Evolutionary conservation across 768 basidiomycete genomes (phyloP).

Genomic region (Phylloporus rhodoxanthus): DNA sequence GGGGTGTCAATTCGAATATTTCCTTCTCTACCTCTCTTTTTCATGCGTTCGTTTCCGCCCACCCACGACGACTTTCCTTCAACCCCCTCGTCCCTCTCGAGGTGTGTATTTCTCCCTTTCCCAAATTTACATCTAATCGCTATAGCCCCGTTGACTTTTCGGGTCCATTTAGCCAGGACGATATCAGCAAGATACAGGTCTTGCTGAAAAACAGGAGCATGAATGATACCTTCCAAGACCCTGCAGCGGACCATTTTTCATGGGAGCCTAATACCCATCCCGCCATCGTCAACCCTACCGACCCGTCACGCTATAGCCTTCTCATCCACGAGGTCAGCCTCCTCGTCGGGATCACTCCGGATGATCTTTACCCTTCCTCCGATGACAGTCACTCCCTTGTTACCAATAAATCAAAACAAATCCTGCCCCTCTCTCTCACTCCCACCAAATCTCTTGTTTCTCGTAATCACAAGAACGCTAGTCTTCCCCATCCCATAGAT

Average conservation of each 20-base stretch:
- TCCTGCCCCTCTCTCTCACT: slow-evolving; percentile 13
- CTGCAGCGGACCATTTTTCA: slow-evolving; percentile 7
- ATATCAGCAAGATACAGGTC: slow-evolving; percentile 10
- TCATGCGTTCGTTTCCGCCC: slow-evolving; percentile 5
- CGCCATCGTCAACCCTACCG: not conserved
- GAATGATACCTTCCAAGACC: not conserved
- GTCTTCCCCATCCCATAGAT: not conserved
- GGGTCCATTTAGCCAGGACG: not conserved
- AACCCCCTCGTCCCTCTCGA: slow-evolving; percentile 22
- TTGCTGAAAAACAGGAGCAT: slow-evolving; percentile 13
- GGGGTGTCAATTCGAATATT: not conserved
- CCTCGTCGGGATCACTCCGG: slow-evolving; percentile 26
- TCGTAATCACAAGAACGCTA: slow-evolving; percentile 6
- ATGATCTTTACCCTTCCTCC: slow-evolving; percentile 9
- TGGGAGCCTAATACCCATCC: slow-evolving; percentile 12
- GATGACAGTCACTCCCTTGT: slow-evolving; percentile 1
- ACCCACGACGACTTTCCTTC: slow-evolving; percentile 4
- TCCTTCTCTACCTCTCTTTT: not conserved
- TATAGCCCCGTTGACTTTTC: not conserved
- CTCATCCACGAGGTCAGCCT: slow-evolving; percentile 30
- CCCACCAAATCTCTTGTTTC: slow-evolving; percentile 18
- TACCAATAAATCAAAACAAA: slow-evolving; percentile 1
- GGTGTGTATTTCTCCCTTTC: slow-evolving; percentile 11
- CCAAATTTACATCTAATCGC: not conserved
- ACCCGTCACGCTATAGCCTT: slow-evolving; percentile 21